Evolutionary conservation across 2,329 filamentous ascomycete species (phyloP), one percentile per base, ranked within the genome.

Genomic region (Pseudopyricularia javanii): DNA sequence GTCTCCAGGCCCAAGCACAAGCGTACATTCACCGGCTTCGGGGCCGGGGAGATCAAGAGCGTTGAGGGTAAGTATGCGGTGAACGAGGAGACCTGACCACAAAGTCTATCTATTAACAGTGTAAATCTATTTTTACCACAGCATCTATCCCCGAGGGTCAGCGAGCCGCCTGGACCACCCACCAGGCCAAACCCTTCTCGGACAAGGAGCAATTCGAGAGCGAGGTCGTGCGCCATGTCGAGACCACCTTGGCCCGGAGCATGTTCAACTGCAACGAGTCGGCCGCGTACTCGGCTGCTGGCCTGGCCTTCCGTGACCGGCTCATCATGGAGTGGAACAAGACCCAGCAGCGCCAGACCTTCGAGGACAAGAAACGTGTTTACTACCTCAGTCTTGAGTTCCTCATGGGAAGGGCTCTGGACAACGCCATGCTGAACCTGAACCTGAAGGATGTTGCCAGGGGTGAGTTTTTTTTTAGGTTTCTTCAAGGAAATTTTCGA

Each of bases 371-470:
- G 70, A 98, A 98, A 78, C 83, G 93, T 56, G 80, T 98, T 60
- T 98, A 98, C 74, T 98, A 98, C 67, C 80, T 98, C 56, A 96
- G 91, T 60, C 81, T 98, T 54, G 93, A 98, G 70, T 98, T 98
- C 63, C 73, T 98, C 63, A 98, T 98, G 93, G 93, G 93, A 43
- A 80, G 93, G 65, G 87, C 93, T 48, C 74, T 98, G 58, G 93
- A 98, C 75, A 98, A 98, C 80, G 91, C 93, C 57, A 96, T 98
- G 88, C 79, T 98, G 59, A 98, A 98, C 67, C 82, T 95, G 53
- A 88, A 88, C 24, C 76, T 89, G 67, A 98, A 97, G 71, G 81
- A 90, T 61, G 74, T 84, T 55, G 91, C 93, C 51, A 85, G 82
- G 70, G 78, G 90, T 93, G 69, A 60, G 78, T 59, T 49, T 20